Evolutionary conservation across 331 rosid species (phyloP).

Genomic region (Quercus phellos): DNA sequence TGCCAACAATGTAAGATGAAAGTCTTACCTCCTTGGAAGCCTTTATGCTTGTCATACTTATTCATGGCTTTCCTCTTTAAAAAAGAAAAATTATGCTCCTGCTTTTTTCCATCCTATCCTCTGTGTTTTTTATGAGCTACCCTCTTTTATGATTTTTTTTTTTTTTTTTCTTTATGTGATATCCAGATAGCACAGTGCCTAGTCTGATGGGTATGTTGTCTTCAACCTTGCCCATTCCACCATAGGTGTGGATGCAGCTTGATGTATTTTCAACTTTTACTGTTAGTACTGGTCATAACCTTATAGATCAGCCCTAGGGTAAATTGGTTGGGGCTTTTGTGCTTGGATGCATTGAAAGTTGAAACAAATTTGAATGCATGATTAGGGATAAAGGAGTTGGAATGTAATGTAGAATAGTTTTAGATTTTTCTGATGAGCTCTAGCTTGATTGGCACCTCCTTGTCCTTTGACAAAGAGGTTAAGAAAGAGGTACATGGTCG

Average conservation of each 20-base stretch:
- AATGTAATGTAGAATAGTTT: not conserved
- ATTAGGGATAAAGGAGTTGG: not conserved
- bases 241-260: not conserved
- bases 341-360: not conserved
- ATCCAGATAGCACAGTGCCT: not conserved
- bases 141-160: no score
- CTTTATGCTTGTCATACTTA: not conserved
- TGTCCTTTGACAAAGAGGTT: not conserved
- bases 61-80: not conserved
- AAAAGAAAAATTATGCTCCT: not conserved
- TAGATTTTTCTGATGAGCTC: not conserved
- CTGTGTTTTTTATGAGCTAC: not conserved
- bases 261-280: not conserved
- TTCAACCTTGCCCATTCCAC: not conserved
- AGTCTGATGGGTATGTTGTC: not conserved
- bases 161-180: not conserved
- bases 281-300: not conserved
- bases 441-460: not conserved
- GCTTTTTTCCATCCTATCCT: not conserved
- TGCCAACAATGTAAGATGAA: not conserved
- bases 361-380: not conserved
- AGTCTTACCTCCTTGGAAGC: not conserved
- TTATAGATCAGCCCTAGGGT: not conserved
- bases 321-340: not conserved
- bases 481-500: no score